Evolutionary conservation across 2,329 filamentous ascomycete genomes (phyloP).

Genomic region (Paraconiothyrium brasiliense): DNA sequence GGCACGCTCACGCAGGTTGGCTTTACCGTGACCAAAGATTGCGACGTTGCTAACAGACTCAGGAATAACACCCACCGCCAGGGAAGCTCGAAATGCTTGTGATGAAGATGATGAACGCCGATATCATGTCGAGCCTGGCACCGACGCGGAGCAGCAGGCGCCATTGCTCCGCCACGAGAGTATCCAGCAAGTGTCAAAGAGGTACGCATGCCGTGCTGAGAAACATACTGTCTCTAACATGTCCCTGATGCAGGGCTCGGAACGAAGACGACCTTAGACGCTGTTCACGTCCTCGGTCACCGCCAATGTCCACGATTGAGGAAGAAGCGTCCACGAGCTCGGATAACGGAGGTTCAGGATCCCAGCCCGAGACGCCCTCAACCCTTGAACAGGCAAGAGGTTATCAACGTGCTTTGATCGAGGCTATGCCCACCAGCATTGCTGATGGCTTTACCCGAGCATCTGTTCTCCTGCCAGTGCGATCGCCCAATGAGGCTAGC

Average conservation of each 20-base stretch:
- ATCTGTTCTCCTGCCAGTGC: not conserved
- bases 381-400: not conserved
- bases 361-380: not conserved
- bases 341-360: not conserved
- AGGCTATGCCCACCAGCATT: slow-evolving; percentile 5
- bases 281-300: not conserved
- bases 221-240: not conserved
- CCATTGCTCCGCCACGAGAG: slow-evolving; percentile 48
- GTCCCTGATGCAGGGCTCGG: not conserved
- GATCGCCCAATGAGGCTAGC: not conserved
- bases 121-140: slow-evolving; percentile 17
- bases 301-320: slow-evolving; percentile 1
- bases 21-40: not conserved
- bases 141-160: slow-evolving; percentile 33
- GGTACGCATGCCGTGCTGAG: slow-evolving; percentile 7
- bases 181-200: slow-evolving; percentile 20
- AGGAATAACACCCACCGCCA: not conserved
- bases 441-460: slow-evolving; percentile 2
- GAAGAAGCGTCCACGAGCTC: not conserved
- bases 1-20: slow-evolving; percentile 4
- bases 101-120: not conserved
- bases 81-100: not conserved
- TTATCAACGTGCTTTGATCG: slow-evolving; percentile 2
- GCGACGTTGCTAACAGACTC: not conserved
- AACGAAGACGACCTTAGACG: not conserved